These are phyloP conservation scores for Vachellia collinsii DNA, from an alignment of 306 rosid species.

Conservation along the genomic window DNA sequence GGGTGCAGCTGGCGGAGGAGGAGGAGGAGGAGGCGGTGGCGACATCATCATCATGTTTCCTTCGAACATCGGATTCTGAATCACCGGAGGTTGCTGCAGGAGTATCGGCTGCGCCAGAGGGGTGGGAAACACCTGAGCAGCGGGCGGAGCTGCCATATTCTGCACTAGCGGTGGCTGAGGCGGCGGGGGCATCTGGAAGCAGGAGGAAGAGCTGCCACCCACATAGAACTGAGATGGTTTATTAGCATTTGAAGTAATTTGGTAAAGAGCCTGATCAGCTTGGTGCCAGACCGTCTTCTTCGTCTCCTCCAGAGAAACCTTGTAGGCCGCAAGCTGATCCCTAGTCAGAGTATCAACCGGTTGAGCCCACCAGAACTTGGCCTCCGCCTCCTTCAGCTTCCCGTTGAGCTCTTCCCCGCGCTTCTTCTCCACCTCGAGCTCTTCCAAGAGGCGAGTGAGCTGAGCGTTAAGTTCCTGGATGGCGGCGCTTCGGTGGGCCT, in stretches of 20 bases:
- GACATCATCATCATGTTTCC: constrained; percentile 14
- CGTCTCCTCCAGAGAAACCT: not conserved
- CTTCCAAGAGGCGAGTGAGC: not conserved
- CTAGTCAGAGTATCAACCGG: not conserved
- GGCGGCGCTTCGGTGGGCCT: constrained; percentile 37
- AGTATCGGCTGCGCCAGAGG: not conserved
- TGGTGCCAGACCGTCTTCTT: not conserved
- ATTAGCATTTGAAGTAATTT: not conserved
- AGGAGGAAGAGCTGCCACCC: not conserved
- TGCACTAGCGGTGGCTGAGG: not conserved
- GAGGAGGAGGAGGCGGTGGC: not conserved
- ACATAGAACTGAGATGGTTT: constrained; percentile 14
- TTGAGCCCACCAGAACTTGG: constrained; percentile 27
- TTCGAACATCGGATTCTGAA: constrained; percentile 31
- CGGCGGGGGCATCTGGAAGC: not conserved
- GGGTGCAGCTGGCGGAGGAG: not conserved
- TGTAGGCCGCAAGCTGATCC: not conserved
- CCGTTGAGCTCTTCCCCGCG: not conserved
- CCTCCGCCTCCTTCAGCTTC: not conserved
- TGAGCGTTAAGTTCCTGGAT: constrained; percentile 33
- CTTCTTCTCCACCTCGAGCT: constrained; percentile 13
- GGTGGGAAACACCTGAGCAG: not conserved
- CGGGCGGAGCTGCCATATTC: not conserved
- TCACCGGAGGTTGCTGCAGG: not conserved
- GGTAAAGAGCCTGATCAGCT: not conserved